These are phyloP conservation scores for Naganishia kalamii DNA, from an alignment of 768 basidiomycete genomes.

Conservation along the genomic window DNA sequence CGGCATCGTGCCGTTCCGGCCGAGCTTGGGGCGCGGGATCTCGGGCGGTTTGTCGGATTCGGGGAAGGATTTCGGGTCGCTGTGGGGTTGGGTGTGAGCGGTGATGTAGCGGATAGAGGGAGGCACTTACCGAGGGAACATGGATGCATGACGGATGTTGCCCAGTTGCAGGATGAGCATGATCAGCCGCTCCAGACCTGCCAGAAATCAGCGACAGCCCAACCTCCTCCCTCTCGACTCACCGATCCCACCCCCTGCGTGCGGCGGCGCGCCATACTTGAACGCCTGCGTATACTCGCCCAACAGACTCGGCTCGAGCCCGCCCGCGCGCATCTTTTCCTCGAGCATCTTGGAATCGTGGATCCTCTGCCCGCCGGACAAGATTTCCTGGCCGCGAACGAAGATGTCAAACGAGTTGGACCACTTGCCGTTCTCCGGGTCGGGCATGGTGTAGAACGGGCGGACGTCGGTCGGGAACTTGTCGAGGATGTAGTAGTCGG, in stretches of 20 bases:
- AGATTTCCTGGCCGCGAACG: slow-evolving; percentile 96
- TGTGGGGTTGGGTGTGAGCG: neutral
- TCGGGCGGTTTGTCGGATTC: slow-evolving; percentile 21
- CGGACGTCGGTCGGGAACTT: slow-evolving; percentile 90
- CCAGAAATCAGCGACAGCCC: slow-evolving; percentile 20
- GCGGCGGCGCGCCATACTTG: slow-evolving; percentile 86
- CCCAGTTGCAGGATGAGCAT: slow-evolving; percentile 94
- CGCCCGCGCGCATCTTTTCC: slow-evolving; percentile 74
- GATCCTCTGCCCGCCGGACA: slow-evolving; percentile 93
- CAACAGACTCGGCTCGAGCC: slow-evolving; percentile 83
- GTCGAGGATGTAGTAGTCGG: slow-evolving; percentile 96
- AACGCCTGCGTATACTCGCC: slow-evolving; percentile 85
- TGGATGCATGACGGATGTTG: slow-evolving; percentile 79
- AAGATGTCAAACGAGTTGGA: slow-evolving; percentile 98
- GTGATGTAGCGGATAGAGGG: too few species aligned
- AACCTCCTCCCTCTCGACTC: slow-evolving; percentile 24
- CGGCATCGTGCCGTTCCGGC: slow-evolving; percentile 38
- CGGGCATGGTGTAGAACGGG: slow-evolving; percentile 98
- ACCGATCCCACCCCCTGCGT: slow-evolving; percentile 87
- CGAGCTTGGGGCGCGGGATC: slow-evolving; percentile 27
- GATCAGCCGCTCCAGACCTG: slow-evolving; percentile 73
- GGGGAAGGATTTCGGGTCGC: slow-evolving; percentile 26
- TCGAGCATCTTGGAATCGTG: slow-evolving; percentile 74
- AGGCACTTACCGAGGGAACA: slow-evolving; percentile 66
- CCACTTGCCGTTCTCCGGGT: slow-evolving; percentile 71